Conservation (phyloP, 768 basidiomycete species). For the Podaxis pistillaris region DNA sequence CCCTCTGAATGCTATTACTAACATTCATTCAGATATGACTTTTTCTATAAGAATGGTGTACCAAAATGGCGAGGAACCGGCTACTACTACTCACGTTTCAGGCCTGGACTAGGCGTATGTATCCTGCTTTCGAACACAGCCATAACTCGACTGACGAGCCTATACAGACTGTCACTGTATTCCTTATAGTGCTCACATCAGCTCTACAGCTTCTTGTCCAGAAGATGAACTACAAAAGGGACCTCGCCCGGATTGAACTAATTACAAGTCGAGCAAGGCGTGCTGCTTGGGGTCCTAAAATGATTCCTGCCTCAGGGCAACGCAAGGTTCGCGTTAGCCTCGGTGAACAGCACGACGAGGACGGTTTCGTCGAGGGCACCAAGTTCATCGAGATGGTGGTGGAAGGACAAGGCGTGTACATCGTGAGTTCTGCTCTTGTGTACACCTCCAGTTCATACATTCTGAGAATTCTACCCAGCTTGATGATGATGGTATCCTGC, state of each 20-base stretch:
- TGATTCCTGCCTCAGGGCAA: slow-evolving; percentile 58
- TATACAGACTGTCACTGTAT: slow-evolving; percentile 68
- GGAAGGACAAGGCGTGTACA: slow-evolving; percentile 69
- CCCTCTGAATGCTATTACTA: slow-evolving; percentile 5
- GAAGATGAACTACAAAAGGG: slow-evolving; percentile 70
- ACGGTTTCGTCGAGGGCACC: slow-evolving; percentile 47
- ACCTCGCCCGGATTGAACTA: slow-evolving; percentile 64
- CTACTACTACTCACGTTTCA: slow-evolving; percentile 95
- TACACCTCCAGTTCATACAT: neutral
- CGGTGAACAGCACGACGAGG: slow-evolving; percentile 56
- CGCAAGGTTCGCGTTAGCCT: slow-evolving; percentile 80
- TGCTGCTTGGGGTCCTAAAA: slow-evolving; percentile 82
- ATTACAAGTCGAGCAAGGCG: slow-evolving; percentile 61
- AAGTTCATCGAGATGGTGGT: slow-evolving; percentile 80
- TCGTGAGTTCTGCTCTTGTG: slow-evolving; percentile 47
- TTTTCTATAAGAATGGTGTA: slow-evolving; percentile 97
- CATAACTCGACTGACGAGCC: slow-evolving; percentile 4
- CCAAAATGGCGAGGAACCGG: slow-evolving; percentile 96
- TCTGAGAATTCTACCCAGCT: slow-evolving; percentile 38
- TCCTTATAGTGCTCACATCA: slow-evolving; percentile 77
- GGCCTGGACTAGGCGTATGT: slow-evolving; percentile 83
- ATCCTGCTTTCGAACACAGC: slow-evolving; percentile 1
- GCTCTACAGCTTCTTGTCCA: slow-evolving; percentile 81
- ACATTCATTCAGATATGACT: slow-evolving; percentile 62
- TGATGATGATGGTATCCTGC: slow-evolving; percentile 56